Evolutionary conservation across 1,284 basidiomycete species (phyloP), one percentile per base, ranked within the genome.

Genomic region (Leccinum angustisporum): DNA sequence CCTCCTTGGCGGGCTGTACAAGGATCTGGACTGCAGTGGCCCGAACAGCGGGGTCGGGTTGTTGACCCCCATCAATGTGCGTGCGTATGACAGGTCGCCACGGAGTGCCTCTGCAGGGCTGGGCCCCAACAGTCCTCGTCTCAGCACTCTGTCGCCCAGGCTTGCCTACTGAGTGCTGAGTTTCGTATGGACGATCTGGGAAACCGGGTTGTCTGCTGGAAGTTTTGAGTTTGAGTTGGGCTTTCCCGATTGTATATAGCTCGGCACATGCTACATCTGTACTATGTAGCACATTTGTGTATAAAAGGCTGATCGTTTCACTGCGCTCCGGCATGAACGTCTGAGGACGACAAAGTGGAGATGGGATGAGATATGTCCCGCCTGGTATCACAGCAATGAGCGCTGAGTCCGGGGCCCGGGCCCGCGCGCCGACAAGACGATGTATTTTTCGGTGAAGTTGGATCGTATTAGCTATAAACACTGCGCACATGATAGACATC

Each of bases 1-100:
- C 36, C 68, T 84, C 51, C 71, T 81, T 16, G 79, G 80, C 21
- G 72, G 76, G 51, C 61, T 82, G 52, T 68, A 77, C 65, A 66
- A 73, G 59, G 64, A 64, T 5, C 9, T 67, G 11, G 71, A 72
- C 55, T 61, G 56, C 2, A 33, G 61, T 30, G 60, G 56, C 1
- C 63, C 61, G 9, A 68, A 53, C 61, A 56, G 46, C 10, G 58
- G 58, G 16, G 36, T 64, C 4, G 2, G 60, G 8, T 11, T 74
- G 21, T 2, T 73, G 56, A 61, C 65, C 3, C 65, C 64, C 10
- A 0, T 40, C 2, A 53, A 7, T 10, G 1, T 51, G 1, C 67
- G 56, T 11, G 0, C 10, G 36, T 60, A 38, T 4, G 67, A 69
- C 1, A 61, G 54, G 7, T 73, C 71, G 6, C 67, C 68, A 3